Base-by-base conservation (phyloP, 352 stramenopile species). In the Halophytophthora polymorphica region DNA sequence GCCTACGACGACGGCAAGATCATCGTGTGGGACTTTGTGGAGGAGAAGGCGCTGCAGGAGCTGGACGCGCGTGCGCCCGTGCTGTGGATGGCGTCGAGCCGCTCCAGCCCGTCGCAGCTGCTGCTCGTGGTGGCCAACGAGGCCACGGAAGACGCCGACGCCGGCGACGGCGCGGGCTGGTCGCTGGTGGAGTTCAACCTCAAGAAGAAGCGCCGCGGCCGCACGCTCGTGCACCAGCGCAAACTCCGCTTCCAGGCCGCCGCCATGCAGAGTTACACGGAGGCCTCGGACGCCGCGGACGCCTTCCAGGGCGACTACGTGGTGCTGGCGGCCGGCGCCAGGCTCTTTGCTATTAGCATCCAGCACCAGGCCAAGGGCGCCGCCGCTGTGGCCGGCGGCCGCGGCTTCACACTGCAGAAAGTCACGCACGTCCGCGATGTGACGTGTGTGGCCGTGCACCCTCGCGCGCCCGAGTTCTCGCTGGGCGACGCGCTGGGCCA, bases 1-100 rank as follows among this genome's bases (percentile, higher is more conserved):
- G 71, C 74, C 15, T 92, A 91, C 45, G 67, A 68, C 18, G 79
- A 94, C 57, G 71, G 77, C 52, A 63, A 73, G 44, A 57, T 92
- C 29, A 21, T 87, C 6, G 49, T 90, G 7, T 94, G 81, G 81
- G 83, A 94, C 61, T 85, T 90, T 45, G 69, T 76, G 17, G 73
- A 89, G 13, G 78, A 89, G 49, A 88, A 83, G 50, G 52, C 75
- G 34, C 41, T 90, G 25, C 58, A 86, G 33, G 65, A 82, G 55
- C 60, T 85, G 46, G 59, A 80, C 36, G 64, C 61, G 18, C 70
- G 72, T 33, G 64, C 53, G 17, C 64, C 66, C 2, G 63, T 90
- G 14, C 52, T 86, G 11, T 94, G 83, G 83, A 87, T 94, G 73
- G 73, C 65, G 11, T 73, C 72, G 6, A 90, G 78, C 39, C 50